These are phyloP conservation scores for Gonapodya prolifera DNA, from an alignment of 192 early-diverging fungal genomes.

Conservation along the genomic window DNA sequence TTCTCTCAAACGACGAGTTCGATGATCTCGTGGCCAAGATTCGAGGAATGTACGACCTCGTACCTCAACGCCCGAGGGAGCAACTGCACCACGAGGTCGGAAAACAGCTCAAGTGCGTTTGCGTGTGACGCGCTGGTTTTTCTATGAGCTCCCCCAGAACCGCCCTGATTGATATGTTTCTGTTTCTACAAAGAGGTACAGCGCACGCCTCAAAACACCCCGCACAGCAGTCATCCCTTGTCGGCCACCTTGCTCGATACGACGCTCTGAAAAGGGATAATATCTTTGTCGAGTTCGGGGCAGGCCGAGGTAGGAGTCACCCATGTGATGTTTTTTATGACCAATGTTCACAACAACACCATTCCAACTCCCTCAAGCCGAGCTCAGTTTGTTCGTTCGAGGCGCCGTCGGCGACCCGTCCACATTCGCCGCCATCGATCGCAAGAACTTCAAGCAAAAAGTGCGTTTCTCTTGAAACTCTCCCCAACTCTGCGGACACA, in stretches of 20 bases:
- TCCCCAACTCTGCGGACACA: neutral
- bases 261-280: constrained; percentile 39
- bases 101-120: neutral
- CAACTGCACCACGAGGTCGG: neutral
- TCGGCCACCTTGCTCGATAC: constrained; percentile 55
- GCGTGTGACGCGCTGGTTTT: neutral
- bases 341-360: neutral
- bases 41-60: neutral
- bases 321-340: too few species aligned
- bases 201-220: constrained; percentile 30
- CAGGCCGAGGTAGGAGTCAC: constrained; percentile 46
- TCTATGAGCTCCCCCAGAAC: neutral
- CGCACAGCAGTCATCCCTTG: constrained; percentile 60
- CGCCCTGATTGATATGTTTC: neutral
- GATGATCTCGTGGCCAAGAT: neutral
- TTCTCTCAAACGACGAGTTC: neutral
- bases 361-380: too few species aligned
- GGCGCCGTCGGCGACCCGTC: constrained; percentile 24
- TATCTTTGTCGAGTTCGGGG: constrained; percentile 71
- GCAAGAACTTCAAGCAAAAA: constrained; percentile 12
- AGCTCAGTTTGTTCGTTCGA: constrained; percentile 31
- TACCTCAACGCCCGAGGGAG: neutral
- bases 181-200: neutral
- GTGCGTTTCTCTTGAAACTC: neutral
- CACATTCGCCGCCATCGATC: neutral